phyloP scores from a whole-genome alignment of 768 basidiomycete species.

The Boletus tomentosulus region DNA sequence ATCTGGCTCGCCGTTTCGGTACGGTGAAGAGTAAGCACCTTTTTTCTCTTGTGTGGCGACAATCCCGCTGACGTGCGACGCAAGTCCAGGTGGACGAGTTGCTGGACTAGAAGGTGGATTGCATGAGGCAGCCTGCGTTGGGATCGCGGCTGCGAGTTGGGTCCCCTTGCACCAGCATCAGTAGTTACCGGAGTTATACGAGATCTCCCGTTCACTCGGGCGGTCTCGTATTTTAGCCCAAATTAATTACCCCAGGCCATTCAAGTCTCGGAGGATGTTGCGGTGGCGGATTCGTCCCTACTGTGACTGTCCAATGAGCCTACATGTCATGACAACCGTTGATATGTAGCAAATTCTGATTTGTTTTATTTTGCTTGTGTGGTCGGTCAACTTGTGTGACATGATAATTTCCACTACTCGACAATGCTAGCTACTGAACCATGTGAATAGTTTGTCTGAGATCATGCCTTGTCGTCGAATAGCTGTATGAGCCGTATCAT shows the following conservation, averaged over 20 bases:
- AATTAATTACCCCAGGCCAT: slow-evolving; percentile 38
- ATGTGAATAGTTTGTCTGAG: neutral
- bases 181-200: slow-evolving; percentile 15
- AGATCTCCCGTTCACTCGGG: slow-evolving; percentile 1
- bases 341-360: slow-evolving; percentile 26
- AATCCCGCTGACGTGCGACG: neutral
- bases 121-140: neutral
- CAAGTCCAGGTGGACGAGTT: slow-evolving; percentile 12
- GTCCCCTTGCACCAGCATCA: slow-evolving; percentile 5
- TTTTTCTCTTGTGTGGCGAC: accelerated
- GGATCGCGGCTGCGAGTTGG: slow-evolving; percentile 4
- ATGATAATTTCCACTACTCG: neutral
- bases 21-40: slow-evolving; percentile 18
- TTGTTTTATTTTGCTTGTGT: neutral
- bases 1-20: slow-evolving; percentile 16
- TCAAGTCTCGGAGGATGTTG: slow-evolving; percentile 24
- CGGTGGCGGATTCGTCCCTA: slow-evolving; percentile 2
- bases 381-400: neutral
- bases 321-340: slow-evolving; percentile 32
- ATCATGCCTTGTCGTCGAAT: slow-evolving; percentile 21
- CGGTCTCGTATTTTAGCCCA: slow-evolving; percentile 24
- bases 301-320: slow-evolving; percentile 22
- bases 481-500: slow-evolving; percentile 2
- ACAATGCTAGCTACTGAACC: neutral
- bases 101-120: slow-evolving; percentile 7